Conservation (phyloP, 2,329 filamentous ascomycete genomes). For the Rhinocladiella mackenziei region DNA sequence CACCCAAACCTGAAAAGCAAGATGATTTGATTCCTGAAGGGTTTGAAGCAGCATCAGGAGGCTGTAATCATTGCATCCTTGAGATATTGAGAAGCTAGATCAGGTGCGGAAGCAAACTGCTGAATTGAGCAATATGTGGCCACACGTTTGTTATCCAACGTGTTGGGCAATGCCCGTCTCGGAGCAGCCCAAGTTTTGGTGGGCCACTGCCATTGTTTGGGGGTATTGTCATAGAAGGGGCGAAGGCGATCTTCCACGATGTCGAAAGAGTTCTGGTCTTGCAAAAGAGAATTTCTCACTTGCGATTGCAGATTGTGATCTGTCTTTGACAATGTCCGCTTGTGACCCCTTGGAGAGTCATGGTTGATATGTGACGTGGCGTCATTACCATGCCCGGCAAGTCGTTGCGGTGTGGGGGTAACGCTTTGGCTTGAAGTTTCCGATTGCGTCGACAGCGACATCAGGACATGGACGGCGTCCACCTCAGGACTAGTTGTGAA, state of each 20-base stretch:
- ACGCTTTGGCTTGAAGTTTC: slow-evolving; percentile 23
- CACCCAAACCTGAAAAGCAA: too few species aligned
- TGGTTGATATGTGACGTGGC: neutral
- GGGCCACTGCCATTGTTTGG: slow-evolving; percentile 16
- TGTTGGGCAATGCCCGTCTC: slow-evolving; percentile 15
- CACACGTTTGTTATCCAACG: slow-evolving; percentile 18
- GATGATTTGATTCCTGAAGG: neutral
- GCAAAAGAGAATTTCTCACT: slow-evolving; percentile 9
- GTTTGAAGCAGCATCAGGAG: neutral
- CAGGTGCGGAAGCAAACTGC: slow-evolving; percentile 20
- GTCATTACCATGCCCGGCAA: slow-evolving; percentile 2
- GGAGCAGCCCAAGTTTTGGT: slow-evolving; percentile 12
- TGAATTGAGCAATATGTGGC: slow-evolving; percentile 21
- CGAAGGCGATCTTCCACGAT: slow-evolving; percentile 15
- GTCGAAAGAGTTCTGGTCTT: slow-evolving; percentile 2
- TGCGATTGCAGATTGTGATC: slow-evolving; percentile 17
- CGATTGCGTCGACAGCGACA: slow-evolving; percentile 19
- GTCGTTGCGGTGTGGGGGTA: slow-evolving; percentile 19
- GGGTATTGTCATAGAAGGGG: slow-evolving; percentile 9
- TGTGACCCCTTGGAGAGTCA: slow-evolving; percentile 17
- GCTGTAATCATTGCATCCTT: slow-evolving; percentile 8
- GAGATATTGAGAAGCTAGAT: slow-evolving; percentile 12
- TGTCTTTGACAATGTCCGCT: slow-evolving; percentile 22
- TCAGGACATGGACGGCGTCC: slow-evolving; percentile 15
- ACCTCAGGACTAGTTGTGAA: slow-evolving; percentile 15